Base-by-base conservation (phyloP, 176 grass and related monocot genomes). In the Pontederia paniculata region DNA sequence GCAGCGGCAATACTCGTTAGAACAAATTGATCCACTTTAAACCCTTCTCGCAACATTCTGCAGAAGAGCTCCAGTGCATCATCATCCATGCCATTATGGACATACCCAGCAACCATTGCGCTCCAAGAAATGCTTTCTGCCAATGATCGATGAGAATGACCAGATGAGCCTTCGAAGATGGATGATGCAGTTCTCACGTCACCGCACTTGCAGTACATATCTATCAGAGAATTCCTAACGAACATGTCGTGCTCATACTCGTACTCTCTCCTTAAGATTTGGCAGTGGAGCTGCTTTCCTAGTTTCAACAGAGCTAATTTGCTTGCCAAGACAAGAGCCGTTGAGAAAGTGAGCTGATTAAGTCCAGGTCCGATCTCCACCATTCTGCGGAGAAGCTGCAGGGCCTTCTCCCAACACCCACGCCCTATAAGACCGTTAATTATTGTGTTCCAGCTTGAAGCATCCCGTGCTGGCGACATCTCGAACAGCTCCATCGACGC, bases 191-290 rank as follows among this genome's bases (percentile, higher is more conserved):
- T 17, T 20, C 80, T 53, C 57, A 80, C 49, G 23, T 65, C 37
- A 2, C 74, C 66, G 22, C 85, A 84, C 55, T 84, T 89, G 66
- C 80, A 83, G 75, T 89, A 89, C 80, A 89, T 89, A 60, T 89
- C 85, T 72, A 77, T 74, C 17, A 89, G 80, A 64, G 85, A 77
- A 66, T 58, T 69, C 46, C 61, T 21, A 58, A 84, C 69, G 71
- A 83, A 77, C 21, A 62, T 22, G 20, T 84, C 70, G 1, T 45
- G 21, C 12, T 77, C 61, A 59, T 77, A 55, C 2, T 48, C 77
- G 54, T 77, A 55, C 2, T 47, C 73, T 52, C 48, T 64, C 50
- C 53, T 68, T 58, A 89, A 52, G 42, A 84, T 47, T 0, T 23
- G 70, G 8, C 72, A 68, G 50, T 84, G 85, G 54, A 89, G 85